These are phyloP conservation scores for Sclerotiophoma versabilis DNA, from an alignment of 2,329 filamentous ascomycete genomes.

Conservation along the genomic window DNA sequence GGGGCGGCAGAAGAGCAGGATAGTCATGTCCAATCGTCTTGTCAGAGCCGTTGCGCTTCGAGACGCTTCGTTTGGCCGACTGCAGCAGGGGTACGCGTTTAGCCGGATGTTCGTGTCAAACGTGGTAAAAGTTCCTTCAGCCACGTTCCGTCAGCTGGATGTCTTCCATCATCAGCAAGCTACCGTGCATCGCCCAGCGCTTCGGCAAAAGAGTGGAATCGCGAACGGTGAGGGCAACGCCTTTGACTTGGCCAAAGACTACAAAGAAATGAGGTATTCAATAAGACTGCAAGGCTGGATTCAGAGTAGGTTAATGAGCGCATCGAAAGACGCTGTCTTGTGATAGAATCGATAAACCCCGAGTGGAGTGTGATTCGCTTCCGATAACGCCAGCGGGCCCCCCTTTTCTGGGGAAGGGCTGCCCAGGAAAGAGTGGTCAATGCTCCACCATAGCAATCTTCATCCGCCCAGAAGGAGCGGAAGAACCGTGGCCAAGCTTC, in stretches of 20 bases:
- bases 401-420: constrained; percentile 3
- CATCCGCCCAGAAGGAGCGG: not conserved
- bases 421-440: not conserved
- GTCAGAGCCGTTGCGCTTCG: constrained; percentile 1
- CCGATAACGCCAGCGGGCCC: constrained; percentile 9
- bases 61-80: not conserved
- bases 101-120: not conserved
- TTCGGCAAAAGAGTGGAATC: not conserved
- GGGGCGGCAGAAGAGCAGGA: not conserved
- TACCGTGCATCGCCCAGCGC: not conserved
- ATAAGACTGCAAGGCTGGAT: not conserved
- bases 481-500: constrained; percentile 2
- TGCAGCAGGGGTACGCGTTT: constrained; percentile 11
- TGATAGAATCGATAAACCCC: constrained; percentile 10
- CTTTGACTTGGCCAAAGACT: not conserved
- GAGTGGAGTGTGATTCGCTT: not conserved
- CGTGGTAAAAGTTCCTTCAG: not conserved
- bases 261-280: not conserved
- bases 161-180: not conserved
- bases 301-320: too few relatives aligned
- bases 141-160: constrained; percentile 13
- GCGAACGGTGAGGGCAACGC: not conserved
- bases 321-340: not conserved
- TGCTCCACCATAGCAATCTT: not conserved
- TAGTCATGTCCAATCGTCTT: not conserved